Base-by-base conservation (phyloP, 176 grass and related monocot species). In the Musa acuminata region DNA sequence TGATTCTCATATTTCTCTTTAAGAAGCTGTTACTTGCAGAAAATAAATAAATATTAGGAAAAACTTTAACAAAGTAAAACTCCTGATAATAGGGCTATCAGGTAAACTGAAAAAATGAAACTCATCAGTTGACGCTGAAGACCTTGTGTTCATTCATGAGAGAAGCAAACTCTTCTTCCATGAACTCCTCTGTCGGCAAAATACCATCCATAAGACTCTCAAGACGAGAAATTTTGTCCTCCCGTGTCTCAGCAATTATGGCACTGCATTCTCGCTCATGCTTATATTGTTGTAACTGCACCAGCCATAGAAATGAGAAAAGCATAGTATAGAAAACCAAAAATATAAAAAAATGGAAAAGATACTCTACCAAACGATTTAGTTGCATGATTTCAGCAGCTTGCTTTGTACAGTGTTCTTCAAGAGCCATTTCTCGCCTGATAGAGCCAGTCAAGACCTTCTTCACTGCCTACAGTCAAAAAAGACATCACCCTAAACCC, bases 201-300 rank as follows among this genome's bases (percentile, higher is more conserved):
- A 92, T 91, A 73, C 95, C 95, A 84, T 99, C 95, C 95, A 99
- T 94, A 72, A 99, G 84, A 67, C 86, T 94, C 80, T 99, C 95
- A 71, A 99, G 95, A 51, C 95, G 92, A 51, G 84, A 92, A 80
- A 99, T 99, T 48, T 91, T 99, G 60, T 89, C 95, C 84, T 99
- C 95, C n/a, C 87, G 82, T 74, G 88, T 87, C 80, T 99, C 82
- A 72, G 88, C 80, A 89, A 99, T 91, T 70, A 99, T 84, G 58
- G 95, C 90, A 94, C 82, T 99, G 78, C 95, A 99, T 81, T 99
- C 88, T 12, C 95, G 88, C 70, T 99, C 95, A 76, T 93, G 90
- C 64, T 91, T 99, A 69, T 99, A 99, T 79, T 99, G 95, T 85
- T 89, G 90, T 49, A 93, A 82, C 95, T 99, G 72, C 73, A 84